These are phyloP conservation scores for Nitzschia palea DNA, from an alignment of 108 stramenopile species.

Conservation along the genomic window DNA sequence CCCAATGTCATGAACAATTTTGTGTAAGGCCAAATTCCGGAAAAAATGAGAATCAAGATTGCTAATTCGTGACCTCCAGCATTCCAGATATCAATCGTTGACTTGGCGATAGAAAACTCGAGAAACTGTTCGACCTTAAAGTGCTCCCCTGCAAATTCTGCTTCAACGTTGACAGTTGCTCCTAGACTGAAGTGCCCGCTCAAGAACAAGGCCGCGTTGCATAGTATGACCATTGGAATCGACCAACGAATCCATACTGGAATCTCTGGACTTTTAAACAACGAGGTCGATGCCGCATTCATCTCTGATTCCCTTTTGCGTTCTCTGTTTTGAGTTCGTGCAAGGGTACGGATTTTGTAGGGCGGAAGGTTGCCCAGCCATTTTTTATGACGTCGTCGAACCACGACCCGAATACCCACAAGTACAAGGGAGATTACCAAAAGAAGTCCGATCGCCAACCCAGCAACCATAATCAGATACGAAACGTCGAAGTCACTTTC, in stretches of 20 bases:
- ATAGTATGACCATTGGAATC: constrained; percentile 69
- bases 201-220: constrained; percentile 75
- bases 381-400: constrained; percentile 46
- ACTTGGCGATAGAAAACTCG: constrained; percentile 67
- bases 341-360: constrained; percentile 16
- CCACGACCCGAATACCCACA: constrained; percentile 32
- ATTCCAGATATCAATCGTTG: constrained; percentile 63
- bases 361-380: constrained; percentile 53
- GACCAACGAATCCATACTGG: constrained; percentile 46
- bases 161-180: constrained; percentile 64
- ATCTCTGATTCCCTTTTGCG: constrained; percentile 37
- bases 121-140: constrained; percentile 62
- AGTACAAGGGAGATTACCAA: constrained; percentile 32
- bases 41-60: constrained; percentile 69
- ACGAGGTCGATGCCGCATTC: constrained; percentile 41
- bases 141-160: constrained; percentile 54
- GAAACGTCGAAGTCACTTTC: constrained; percentile 16
- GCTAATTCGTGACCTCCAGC: constrained; percentile 71
- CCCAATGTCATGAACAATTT: constrained; percentile 63
- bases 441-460: constrained; percentile 20
- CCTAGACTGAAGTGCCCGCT: constrained; percentile 75
- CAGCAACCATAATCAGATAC: constrained; percentile 50
- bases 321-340: constrained; percentile 29
- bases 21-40: constrained; percentile 85
- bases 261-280: constrained; percentile 50